Percentiles rank a stretch among this genome's conserved stretches.
phyloP scores from a whole-genome alignment of 2,329 filamentous ascomycete species.

The Diaporthe velutina region DNA sequence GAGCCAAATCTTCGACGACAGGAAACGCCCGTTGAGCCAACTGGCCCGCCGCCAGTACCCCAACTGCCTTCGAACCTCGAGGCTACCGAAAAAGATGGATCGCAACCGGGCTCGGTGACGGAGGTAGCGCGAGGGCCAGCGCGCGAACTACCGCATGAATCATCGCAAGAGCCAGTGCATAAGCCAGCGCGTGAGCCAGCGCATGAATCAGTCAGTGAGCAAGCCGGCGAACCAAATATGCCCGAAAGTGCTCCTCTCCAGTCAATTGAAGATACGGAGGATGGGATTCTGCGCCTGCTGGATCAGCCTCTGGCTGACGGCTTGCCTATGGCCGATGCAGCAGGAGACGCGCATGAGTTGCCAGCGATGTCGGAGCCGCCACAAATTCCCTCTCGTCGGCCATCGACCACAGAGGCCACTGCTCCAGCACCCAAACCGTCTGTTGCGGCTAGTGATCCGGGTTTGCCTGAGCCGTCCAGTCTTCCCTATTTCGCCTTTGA shows the following conservation, averaged over 20 bases:
- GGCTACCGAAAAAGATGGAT: background rate
- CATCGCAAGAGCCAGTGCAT: background rate
- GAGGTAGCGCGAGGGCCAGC: background rate
- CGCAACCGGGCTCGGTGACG: background rate
- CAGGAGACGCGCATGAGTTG: conserved; percentile 20
- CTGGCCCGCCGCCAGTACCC: conserved; percentile 30
- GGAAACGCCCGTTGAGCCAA: conserved; percentile 25
- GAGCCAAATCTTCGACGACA: conserved; percentile 40
- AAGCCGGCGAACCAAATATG: background rate
- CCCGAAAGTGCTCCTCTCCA: conserved; percentile 20
- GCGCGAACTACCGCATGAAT: background rate
- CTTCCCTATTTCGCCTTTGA: conserved; percentile 51
- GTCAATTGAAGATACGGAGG: conserved; percentile 21
- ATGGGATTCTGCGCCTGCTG: conserved; percentile 36
- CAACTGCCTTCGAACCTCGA: conserved; percentile 24
- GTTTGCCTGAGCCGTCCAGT: conserved; percentile 47
- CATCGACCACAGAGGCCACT: conserved; percentile 42
- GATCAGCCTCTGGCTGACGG: conserved; percentile 24
- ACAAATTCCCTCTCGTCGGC: conserved; percentile 41
- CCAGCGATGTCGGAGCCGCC: conserved; percentile 35
- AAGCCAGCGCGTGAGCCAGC: background rate
- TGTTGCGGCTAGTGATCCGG: conserved; percentile 63
- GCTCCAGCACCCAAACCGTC: conserved; percentile 46
- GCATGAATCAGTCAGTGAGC: background rate
- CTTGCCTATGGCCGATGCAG: background rate